Evolutionary conservation across 73 alveolate genomes (phyloP).

Genomic region (Halteria grandinella): DNA sequence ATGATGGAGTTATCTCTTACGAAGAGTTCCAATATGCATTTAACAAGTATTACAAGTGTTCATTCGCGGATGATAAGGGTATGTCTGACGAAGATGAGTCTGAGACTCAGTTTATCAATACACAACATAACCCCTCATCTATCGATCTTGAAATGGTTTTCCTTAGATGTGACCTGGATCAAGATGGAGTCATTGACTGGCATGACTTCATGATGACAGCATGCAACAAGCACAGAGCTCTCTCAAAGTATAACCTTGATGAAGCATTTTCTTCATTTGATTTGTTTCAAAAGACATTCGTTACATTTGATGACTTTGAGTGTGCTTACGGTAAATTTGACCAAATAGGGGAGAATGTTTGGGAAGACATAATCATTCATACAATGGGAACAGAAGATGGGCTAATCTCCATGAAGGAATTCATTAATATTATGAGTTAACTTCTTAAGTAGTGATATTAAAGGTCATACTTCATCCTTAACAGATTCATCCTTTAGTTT

Average conservation of each 20-base stretch:
- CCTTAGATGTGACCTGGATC: background rate
- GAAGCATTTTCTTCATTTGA: constrained; percentile 10
- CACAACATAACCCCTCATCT: no score
- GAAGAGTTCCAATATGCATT: background rate
- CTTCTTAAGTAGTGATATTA: no score
- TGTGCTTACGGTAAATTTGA: no score
- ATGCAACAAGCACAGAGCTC: background rate
- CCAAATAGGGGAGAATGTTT: no score
- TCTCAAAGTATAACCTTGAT: background rate
- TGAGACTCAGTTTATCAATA: no score
- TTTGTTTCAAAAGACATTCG: background rate
- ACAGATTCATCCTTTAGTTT: no score
- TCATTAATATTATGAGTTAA: no score
- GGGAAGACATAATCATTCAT: no score
- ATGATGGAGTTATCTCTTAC: background rate
- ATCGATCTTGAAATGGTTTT: background rate
- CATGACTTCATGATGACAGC: constrained; percentile 1
- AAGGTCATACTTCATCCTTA: no score
- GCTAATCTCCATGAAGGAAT: no score
- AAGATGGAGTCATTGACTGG: background rate
- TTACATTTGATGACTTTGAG: background rate
- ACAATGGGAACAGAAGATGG: no score
- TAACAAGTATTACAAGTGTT: background rate
- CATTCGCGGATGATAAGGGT: background rate
- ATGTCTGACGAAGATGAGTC: background rate